Evolutionary conservation across 169 alveolate genomes (phyloP).

Genomic region (Cryptosporidium sp.): DNA sequence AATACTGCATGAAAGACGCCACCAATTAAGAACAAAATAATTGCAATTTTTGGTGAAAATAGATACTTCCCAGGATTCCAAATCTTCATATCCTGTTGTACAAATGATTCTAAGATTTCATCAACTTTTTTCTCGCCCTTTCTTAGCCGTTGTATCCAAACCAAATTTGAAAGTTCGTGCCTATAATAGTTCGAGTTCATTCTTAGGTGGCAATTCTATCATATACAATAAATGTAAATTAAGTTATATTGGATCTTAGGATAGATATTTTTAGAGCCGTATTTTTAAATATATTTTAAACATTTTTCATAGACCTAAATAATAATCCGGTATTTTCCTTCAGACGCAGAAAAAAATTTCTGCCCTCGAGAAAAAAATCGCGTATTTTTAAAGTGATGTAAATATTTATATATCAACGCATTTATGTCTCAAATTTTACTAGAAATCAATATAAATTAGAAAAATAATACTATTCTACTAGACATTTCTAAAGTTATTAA

Average conservation of each 20-base stretch:
- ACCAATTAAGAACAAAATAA: constrained; percentile 39
- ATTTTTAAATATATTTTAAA: not conserved
- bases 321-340: not conserved
- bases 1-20: constrained; percentile 36
- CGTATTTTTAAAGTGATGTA: not conserved
- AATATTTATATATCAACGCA: not conserved
- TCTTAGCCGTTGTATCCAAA: constrained; percentile 37
- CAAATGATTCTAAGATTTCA: constrained; percentile 52
- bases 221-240: not conserved
- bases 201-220: not conserved
- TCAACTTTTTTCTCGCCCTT: constrained; percentile 69
- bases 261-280: not conserved
- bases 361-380: not conserved
- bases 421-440: not conserved
- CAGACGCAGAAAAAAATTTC: not conserved
- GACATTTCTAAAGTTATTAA: not conserved
- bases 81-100: constrained; percentile 67
- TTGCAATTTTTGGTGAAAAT: constrained; percentile 52
- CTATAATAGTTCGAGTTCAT: constrained; percentile 48
- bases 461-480: not conserved
- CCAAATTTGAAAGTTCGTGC: constrained; percentile 19
- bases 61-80: constrained; percentile 62
- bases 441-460: not conserved
- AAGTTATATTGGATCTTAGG: not conserved
- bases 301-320: not conserved